Conservation (phyloP, 2,329 filamentous ascomycete genomes). For the Paraconiothyrium brasiliense region DNA sequence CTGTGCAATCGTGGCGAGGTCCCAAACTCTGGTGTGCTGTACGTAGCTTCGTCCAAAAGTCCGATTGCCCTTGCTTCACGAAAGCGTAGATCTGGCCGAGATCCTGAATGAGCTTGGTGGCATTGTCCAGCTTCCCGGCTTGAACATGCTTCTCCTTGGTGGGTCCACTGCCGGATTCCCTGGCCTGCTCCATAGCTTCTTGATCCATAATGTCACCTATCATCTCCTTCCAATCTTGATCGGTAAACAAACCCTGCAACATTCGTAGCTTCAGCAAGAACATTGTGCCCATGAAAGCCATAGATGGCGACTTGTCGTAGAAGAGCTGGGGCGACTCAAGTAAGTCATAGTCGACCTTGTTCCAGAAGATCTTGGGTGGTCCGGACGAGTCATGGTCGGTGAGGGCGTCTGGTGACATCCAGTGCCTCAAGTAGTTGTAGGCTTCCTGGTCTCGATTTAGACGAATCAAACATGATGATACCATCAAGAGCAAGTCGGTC, state of each 20-base stretch:
- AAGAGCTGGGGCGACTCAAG: not conserved
- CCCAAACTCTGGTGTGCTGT: not conserved
- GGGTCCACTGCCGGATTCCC: too few species aligned
- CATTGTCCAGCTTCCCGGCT: too few species aligned
- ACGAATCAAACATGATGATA: not conserved
- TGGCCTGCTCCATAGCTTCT: too few species aligned
- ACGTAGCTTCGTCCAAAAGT: not conserved
- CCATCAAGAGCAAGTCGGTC: not conserved
- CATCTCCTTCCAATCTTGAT: not conserved
- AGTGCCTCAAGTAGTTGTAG: conserved; percentile 6
- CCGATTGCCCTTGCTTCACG: not conserved
- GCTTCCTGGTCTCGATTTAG: not conserved
- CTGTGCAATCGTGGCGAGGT: not conserved
- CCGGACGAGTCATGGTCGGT: not conserved
- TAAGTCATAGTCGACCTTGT: not conserved
- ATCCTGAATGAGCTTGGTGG: too few species aligned
- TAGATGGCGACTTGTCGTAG: not conserved
- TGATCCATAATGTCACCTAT: not conserved
- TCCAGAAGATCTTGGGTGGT: too few species aligned
- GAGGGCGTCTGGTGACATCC: not conserved
- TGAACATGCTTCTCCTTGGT: too few species aligned
- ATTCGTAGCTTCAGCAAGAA: not conserved
- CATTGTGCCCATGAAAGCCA: not conserved
- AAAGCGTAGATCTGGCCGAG: not conserved
- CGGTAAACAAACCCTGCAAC: not conserved